Percentiles rank a stretch among this genome's conserved stretches.
These are phyloP conservation scores for Piper longum DNA, from an alignment of 164 flowering plant genomes.

Conservation along the genomic window DNA sequence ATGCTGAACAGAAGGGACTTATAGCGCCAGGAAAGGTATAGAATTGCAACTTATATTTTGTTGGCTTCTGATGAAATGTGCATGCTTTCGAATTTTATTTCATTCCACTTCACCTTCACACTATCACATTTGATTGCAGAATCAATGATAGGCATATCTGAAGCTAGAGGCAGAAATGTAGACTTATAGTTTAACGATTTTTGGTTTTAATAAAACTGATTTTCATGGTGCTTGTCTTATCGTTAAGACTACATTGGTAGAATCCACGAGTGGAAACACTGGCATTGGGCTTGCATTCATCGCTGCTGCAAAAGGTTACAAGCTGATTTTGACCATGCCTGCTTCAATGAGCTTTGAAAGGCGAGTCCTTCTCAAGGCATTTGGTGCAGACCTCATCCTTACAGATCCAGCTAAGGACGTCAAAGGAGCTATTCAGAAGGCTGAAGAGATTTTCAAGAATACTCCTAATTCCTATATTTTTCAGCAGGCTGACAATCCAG, in stretches of 20 bases:
- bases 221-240: background rate
- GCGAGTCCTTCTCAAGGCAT: conserved; percentile 81
- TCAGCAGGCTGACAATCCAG: conserved; percentile 87
- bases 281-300: conserved; percentile 93
- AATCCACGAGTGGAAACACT: conserved; percentile 97
- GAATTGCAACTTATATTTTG: background rate
- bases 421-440: conserved; percentile 94
- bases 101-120: background rate
- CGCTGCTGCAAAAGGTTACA: conserved; percentile 92
- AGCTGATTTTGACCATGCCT: conserved; percentile 83
- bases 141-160: background rate
- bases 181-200: background rate
- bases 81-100: background rate
- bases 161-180: background rate
- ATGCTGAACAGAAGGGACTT: conserved; percentile 71
- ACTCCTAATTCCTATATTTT: conserved; percentile 83
- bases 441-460: conserved; percentile 58
- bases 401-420: conserved; percentile 90
- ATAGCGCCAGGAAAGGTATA: conserved; percentile 90
- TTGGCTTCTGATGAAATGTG: background rate
- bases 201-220: background rate
- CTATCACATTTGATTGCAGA: background rate
- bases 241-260: conserved; percentile 62
- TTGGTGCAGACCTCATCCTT: conserved; percentile 78
- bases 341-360: conserved; percentile 96